Evolutionary conservation across 371 early-diverging fungal species (phyloP).

Genomic region (Zancudomyces culisetae): DNA sequence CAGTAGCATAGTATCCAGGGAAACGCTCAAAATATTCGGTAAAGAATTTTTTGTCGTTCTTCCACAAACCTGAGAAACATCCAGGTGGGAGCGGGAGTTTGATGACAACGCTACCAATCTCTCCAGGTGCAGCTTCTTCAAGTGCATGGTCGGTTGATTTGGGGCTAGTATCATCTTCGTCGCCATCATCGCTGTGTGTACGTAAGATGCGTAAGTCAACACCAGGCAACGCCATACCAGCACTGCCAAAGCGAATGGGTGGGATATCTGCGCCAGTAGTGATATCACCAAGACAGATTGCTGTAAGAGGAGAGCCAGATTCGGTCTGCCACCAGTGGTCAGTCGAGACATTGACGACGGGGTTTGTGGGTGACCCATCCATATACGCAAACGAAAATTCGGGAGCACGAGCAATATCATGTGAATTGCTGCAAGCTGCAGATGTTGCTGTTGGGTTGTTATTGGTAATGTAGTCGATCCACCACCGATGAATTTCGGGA

Average conservation of each 20-base stretch:
- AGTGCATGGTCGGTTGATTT: conserved; percentile 43
- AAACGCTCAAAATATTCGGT: conserved; percentile 57
- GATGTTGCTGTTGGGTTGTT: conserved; percentile 26
- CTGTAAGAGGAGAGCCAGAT: conserved; percentile 68
- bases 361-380: no score
- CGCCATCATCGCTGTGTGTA: conserved; percentile 25
- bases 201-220: conserved; percentile 44
- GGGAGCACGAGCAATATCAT: no score
- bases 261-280: conserved; percentile 17
- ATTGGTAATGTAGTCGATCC: conserved; percentile 61
- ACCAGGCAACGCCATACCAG: conserved; percentile 58
- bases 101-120: conserved; percentile 58
- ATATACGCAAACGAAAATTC: conserved; percentile 22
- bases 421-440: no score
- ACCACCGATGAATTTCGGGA: conserved; percentile 33
- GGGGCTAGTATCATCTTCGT: conserved; percentile 24
- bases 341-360: conserved; percentile 38
- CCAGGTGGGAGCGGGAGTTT: conserved; percentile 70
- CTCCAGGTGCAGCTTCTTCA: conserved; percentile 46
- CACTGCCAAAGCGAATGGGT: conserved; percentile 41
- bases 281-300: conserved; percentile 44
- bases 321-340: conserved; percentile 97
- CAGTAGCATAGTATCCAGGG: conserved; percentile 72
- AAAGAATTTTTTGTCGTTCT: conserved; percentile 55
- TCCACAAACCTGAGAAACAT: conserved; percentile 44